A percentile compares a stretch with the other conserved stretches of the same genome.
Conservation (phyloP, 1,284 basidiomycete species). For the Grifola frondosa region DNA sequence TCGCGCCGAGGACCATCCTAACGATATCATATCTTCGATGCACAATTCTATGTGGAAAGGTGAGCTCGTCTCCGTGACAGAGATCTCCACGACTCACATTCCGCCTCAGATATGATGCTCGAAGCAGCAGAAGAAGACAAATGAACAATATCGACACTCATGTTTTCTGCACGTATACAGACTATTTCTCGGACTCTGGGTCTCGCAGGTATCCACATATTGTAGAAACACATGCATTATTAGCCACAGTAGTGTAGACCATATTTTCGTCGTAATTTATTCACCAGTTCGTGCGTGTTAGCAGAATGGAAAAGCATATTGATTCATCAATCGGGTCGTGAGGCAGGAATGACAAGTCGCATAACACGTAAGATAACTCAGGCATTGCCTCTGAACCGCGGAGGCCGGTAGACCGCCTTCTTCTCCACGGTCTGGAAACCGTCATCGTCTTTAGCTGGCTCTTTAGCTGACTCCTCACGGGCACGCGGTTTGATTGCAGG, state of each 20-base stretch:
- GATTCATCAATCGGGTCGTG: conserved; percentile 5
- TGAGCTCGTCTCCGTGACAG: conserved; percentile 30
- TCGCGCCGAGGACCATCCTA: conserved; percentile 45
- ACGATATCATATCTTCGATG: conserved; percentile 56
- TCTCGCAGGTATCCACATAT: conserved; percentile 8
- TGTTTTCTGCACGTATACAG: conserved; percentile 15
- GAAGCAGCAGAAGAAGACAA: conserved; percentile 54
- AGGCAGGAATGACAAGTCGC: conserved; percentile 7
- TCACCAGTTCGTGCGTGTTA: no score
- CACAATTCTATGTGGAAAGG: conserved; percentile 71
- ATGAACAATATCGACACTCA: conserved; percentile 10
- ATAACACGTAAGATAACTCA: conserved; percentile 3
- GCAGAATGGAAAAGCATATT: neutral
- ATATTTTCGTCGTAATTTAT: conserved; percentile 21
- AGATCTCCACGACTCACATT: neutral
- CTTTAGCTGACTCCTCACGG: conserved; percentile 40
- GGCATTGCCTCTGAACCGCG: conserved; percentile 31
- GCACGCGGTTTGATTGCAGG: conserved; percentile 34
- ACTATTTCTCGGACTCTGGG: conserved; percentile 13
- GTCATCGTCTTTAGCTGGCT: conserved; percentile 55
- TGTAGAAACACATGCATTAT: conserved; percentile 24
- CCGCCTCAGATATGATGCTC: conserved; percentile 49
- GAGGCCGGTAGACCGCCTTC: conserved; percentile 44
- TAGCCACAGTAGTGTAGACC: conserved; percentile 24
- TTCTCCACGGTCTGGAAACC: conserved; percentile 67